phyloP scores from a whole-genome alignment of 108 stramenopile species.

The Pseudonitzschia multistriata region DNA sequence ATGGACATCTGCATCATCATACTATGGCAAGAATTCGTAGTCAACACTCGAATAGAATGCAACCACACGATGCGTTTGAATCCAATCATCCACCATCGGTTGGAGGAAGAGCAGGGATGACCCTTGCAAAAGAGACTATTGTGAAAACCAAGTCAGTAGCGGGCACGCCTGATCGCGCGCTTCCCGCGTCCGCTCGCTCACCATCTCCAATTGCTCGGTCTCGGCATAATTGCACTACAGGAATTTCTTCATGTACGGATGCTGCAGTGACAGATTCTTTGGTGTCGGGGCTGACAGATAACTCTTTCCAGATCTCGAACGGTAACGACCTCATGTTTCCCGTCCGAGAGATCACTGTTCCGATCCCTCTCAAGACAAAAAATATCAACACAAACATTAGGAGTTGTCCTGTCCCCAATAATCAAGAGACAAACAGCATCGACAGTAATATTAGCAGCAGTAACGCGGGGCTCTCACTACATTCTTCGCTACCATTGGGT shows the following conservation, averaged over 20 bases:
- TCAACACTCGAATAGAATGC: no score
- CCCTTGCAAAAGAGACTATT: not conserved
- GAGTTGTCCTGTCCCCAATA: no score
- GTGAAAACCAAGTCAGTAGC: not conserved
- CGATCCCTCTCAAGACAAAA: not conserved
- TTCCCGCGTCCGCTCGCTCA: not conserved
- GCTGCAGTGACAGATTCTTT: not conserved
- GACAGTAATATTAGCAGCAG: constrained; percentile 4
- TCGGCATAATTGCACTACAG: not conserved
- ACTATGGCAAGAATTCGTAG: no score
- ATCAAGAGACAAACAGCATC: constrained; percentile 1
- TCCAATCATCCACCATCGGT: not conserved
- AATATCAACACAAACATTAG: no score
- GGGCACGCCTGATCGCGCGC: not conserved
- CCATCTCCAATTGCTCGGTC: not conserved
- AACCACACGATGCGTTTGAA: not conserved
- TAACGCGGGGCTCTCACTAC: not conserved
- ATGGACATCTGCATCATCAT: no score
- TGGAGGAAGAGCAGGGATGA: not conserved
- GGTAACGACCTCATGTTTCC: not conserved
- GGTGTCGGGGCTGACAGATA: not conserved
- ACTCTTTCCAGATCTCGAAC: not conserved
- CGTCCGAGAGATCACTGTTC: not conserved
- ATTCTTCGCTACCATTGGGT: not conserved
- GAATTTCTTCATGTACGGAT: not conserved